Conservation (phyloP, 106 monocot genomes). For the Allium fistulosum region DNA sequence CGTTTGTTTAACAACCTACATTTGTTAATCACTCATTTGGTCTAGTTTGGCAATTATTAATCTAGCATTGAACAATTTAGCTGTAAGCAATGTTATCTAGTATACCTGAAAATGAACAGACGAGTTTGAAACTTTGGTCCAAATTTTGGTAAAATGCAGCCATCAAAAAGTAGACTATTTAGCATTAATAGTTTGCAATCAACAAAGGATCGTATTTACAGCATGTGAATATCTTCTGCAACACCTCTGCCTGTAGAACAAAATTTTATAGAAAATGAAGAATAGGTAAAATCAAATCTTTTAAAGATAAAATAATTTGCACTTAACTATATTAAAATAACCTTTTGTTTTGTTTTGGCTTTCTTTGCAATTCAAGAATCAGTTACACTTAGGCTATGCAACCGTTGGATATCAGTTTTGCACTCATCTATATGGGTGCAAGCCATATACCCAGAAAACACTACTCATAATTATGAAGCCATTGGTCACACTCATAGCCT, state of each 20-base stretch:
- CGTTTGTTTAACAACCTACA: too few species aligned
- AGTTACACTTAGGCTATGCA: slow-evolving; percentile 47
- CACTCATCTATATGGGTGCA: slow-evolving; percentile 69
- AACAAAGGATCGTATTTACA: slow-evolving; percentile 16
- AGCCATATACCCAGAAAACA: slow-evolving; percentile 49
- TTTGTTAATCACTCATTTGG: too few species aligned
- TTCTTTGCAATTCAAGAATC: too few species aligned
- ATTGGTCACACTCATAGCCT: slow-evolving; percentile 65
- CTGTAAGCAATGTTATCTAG: too few species aligned
- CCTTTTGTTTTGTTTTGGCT: too few species aligned
- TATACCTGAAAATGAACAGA: too few species aligned
- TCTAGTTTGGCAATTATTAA: too few species aligned
- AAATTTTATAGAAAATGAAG: slow-evolving; percentile 6
- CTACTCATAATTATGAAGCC: slow-evolving; percentile 66
- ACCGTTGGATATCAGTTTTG: slow-evolving; percentile 46
- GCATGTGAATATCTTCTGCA: slow-evolving; percentile 1
- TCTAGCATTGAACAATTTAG: too few species aligned
- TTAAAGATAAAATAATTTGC: too few species aligned
- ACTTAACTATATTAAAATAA: too few species aligned
- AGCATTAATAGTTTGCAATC: slow-evolving; percentile 18
- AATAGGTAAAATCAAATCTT: too few species aligned
- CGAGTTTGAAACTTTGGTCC: too few species aligned
- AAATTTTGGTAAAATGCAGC: slow-evolving; percentile 20
- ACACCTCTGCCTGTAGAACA: slow-evolving; percentile 18
- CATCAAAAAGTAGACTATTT: slow-evolving; percentile 21